phyloP scores from a whole-genome alignment of 2,329 filamentous ascomycete species.

The Pseudogymnoascus sp. region DNA sequence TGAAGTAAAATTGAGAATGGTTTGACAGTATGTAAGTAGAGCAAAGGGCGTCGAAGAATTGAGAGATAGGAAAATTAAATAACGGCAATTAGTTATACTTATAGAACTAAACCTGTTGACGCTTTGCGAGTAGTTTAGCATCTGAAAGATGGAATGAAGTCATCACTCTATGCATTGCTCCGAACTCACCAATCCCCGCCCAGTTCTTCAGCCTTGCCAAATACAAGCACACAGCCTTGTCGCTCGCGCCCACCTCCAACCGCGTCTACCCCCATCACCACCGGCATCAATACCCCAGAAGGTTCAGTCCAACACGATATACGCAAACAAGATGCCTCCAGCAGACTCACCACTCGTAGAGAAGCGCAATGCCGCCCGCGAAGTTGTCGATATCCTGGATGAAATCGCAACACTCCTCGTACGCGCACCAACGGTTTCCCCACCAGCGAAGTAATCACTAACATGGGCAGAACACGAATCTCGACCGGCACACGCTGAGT shows the following conservation, averaged over 20 bases:
- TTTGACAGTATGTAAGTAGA: not conserved
- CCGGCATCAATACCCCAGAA: not conserved
- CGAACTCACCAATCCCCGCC: not conserved
- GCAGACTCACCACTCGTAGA: slow-evolving; percentile 43
- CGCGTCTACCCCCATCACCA: not conserved
- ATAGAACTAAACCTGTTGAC: not conserved
- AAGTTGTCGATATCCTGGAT: slow-evolving; percentile 74
- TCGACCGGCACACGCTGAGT: slow-evolving; percentile 83
- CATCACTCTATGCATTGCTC: not conserved
- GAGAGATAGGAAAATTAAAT: not conserved
- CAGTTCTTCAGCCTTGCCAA: not conserved
- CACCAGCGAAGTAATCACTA: not conserved
- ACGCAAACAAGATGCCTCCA: slow-evolving; percentile 34
- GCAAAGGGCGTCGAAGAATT: not conserved
- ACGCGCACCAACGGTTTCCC: slow-evolving; percentile 29
- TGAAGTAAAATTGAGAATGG: not conserved
- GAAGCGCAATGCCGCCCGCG: slow-evolving; percentile 69
- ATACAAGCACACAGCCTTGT: not conserved
- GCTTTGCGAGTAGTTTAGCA: slow-evolving; percentile 12
- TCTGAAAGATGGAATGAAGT: slow-evolving; percentile 15
- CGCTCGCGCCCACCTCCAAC: not conserved
- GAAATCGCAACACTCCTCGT: slow-evolving; percentile 88
- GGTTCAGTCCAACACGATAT: not conserved
- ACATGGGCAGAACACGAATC: slow-evolving; percentile 69
- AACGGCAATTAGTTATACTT: not conserved